A percentile compares a stretch with the other conserved stretches of the same genome.
These are phyloP conservation scores for Echria macrotheca DNA, from an alignment of 495 filamentous ascomycete species.

Conservation along the genomic window DNA sequence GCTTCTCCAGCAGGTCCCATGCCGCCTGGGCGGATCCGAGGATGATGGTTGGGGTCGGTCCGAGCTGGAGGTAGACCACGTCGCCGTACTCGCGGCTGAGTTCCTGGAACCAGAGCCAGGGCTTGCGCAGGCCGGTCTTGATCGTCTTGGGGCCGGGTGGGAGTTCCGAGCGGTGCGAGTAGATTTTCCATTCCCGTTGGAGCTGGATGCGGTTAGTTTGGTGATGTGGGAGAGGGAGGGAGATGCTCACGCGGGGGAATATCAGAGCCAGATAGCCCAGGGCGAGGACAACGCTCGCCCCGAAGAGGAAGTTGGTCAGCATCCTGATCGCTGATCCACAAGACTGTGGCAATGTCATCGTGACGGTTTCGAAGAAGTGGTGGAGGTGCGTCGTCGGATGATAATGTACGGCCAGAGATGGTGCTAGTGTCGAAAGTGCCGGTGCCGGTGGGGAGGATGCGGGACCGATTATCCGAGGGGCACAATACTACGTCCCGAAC, in stretches of 20 bases:
- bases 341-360: background rate
- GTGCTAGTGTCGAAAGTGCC: too few species aligned
- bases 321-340: too few species aligned
- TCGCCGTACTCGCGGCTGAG: conserved; percentile 50
- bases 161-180: conserved; percentile 27
- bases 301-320: background rate
- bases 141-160: conserved; percentile 30
- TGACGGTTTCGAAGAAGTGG: too few species aligned
- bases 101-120: conserved; percentile 57
- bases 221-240: background rate
- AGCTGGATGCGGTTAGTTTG: background rate
- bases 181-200: conserved; percentile 24
- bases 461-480: too few species aligned
- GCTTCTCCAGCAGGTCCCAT: conserved; percentile 47
- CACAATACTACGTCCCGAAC: too few species aligned
- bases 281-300: conserved; percentile 1
- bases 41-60: conserved; percentile 56
- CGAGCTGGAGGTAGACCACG: conserved; percentile 60
- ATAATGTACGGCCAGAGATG: too few species aligned
- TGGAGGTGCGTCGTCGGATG: too few species aligned
- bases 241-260: conserved; percentile 22
- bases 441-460: too few species aligned
- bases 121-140: conserved; percentile 36
- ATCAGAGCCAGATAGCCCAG: conserved; percentile 22
- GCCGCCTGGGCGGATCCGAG: conserved; percentile 58